Conservation (phyloP, 2,329 filamentous ascomycete genomes). For the Trichoderma atroviride region DNA sequence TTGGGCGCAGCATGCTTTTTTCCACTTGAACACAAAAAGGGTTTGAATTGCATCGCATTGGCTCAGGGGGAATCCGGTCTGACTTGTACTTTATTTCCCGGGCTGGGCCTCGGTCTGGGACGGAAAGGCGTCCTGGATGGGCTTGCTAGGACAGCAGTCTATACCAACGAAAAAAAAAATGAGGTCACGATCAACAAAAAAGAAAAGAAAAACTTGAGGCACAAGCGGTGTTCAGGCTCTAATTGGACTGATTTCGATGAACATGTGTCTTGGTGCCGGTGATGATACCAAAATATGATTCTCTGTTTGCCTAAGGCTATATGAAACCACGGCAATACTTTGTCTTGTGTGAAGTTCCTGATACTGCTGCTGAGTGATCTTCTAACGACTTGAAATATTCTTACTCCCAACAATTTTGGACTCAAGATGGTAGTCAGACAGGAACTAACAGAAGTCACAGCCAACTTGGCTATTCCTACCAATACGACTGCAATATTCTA, state of each 20-base stretch:
- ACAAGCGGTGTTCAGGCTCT: conserved; percentile 25
- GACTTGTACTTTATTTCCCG: conserved; percentile 45
- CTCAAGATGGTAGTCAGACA: background rate
- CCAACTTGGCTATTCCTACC: background rate
- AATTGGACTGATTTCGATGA: conserved; percentile 25
- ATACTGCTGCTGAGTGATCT: background rate
- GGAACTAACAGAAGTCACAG: background rate
- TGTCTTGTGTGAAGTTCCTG: background rate
- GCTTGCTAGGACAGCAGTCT: conserved; percentile 39
- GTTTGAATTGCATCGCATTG: conserved; percentile 45
- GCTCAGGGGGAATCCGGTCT: conserved; percentile 44
- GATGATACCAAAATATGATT: background rate
- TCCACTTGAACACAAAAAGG: conserved; percentile 37
- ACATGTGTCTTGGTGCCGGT: conserved; percentile 8
- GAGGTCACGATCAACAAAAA: conserved; percentile 42
- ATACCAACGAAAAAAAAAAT: conserved; percentile 39
- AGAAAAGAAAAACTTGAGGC: conserved; percentile 31
- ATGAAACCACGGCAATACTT: background rate
- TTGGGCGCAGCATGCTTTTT: conserved; percentile 45
- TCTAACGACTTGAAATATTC: background rate
- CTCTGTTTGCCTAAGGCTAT: background rate
- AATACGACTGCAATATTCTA: background rate
- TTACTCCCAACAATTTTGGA: too few relatives aligned
- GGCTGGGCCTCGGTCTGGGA: conserved; percentile 43
- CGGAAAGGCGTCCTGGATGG: conserved; percentile 39